A percentile compares a stretch with the other conserved stretches of the same genome.
Evolutionary conservation across 2,329 filamentous ascomycete genomes (phyloP).

Genomic region (Ascocoryne sarcoides): DNA sequence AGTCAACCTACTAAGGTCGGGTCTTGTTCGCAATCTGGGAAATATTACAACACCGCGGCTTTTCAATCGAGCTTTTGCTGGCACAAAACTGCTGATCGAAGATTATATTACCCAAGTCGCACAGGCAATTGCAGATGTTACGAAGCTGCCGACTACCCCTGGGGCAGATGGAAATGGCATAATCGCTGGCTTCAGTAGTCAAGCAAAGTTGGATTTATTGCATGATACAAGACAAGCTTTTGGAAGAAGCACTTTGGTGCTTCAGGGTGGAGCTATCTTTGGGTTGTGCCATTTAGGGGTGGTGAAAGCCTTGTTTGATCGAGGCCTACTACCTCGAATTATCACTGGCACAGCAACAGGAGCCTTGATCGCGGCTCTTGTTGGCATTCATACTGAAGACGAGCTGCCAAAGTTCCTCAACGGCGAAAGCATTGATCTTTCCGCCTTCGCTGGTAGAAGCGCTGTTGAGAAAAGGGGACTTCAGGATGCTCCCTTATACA

Average conservation of each 20-base stretch:
- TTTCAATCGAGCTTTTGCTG: constrained; percentile 78
- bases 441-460: constrained; percentile 53
- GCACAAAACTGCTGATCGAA: constrained; percentile 84
- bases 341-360: constrained; percentile 88
- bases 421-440: constrained; percentile 73
- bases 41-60: constrained; percentile 77
- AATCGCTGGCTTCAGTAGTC: constrained; percentile 32
- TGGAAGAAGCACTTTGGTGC: constrained; percentile 73
- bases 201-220: constrained; percentile 70
- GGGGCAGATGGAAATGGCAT: constrained; percentile 30
- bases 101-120: constrained; percentile 82
- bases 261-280: constrained; percentile 88
- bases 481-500: constrained; percentile 31
- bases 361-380: constrained; percentile 78
- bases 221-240: constrained; percentile 84
- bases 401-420: constrained; percentile 70
- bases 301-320: constrained; percentile 75
- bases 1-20: constrained; percentile 72
- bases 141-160: constrained; percentile 50
- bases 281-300: constrained; percentile 86
- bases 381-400: constrained; percentile 79
- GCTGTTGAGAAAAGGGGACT: constrained; percentile 28
- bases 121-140: constrained; percentile 71
- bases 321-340: constrained; percentile 76
- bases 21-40: constrained; percentile 75